Conservation (phyloP, 805 yeast species). For the Phaffomyces thermotolerans region DNA sequence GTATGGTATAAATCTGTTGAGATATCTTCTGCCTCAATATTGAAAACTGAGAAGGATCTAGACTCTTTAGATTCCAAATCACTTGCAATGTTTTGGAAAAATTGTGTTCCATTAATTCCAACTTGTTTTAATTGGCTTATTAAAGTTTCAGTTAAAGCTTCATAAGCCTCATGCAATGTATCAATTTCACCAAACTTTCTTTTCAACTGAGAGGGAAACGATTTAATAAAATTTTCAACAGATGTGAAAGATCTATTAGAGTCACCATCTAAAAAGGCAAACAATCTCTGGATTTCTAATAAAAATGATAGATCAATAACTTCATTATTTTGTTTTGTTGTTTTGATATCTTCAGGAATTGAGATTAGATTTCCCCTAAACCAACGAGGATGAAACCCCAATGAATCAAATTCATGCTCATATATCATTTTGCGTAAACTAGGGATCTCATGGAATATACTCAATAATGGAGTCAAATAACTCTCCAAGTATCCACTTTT, state of each 20-base stretch:
- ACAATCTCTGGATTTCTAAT: slow-evolving; percentile 32
- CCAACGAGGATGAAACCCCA: slow-evolving; percentile 35
- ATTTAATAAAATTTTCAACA: slow-evolving; percentile 24
- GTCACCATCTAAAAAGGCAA: slow-evolving; percentile 30
- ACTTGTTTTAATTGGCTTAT: slow-evolving; percentile 6
- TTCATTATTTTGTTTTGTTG: slow-evolving; percentile 18
- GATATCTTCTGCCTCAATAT: slow-evolving; percentile 28
- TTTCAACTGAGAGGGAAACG: slow-evolving; percentile 22
- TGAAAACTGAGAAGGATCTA: slow-evolving; percentile 22
- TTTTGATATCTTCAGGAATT: slow-evolving; percentile 7
- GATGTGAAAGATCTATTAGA: slow-evolving; percentile 35
- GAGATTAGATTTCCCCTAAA: slow-evolving; percentile 25
- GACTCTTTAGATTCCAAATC: slow-evolving; percentile 4
- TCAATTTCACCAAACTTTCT: slow-evolving; percentile 12
- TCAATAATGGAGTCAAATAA: slow-evolving; percentile 35
- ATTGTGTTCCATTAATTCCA: slow-evolving; percentile 1
- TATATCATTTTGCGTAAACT: slow-evolving; percentile 27
- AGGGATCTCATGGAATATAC: slow-evolving; percentile 32
- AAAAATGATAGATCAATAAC: slow-evolving; percentile 22
- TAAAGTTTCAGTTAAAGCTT: slow-evolving; percentile 10
- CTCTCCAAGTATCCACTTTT: slow-evolving; percentile 29
- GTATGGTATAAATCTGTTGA: slow-evolving; percentile 26
- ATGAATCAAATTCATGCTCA: slow-evolving; percentile 24
- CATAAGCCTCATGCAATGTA: slow-evolving; percentile 16
- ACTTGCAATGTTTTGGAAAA: slow-evolving; percentile 7